Conservation (phyloP, 2,329 filamentous ascomycete species). For the Diaporthe vaccinii region DNA sequence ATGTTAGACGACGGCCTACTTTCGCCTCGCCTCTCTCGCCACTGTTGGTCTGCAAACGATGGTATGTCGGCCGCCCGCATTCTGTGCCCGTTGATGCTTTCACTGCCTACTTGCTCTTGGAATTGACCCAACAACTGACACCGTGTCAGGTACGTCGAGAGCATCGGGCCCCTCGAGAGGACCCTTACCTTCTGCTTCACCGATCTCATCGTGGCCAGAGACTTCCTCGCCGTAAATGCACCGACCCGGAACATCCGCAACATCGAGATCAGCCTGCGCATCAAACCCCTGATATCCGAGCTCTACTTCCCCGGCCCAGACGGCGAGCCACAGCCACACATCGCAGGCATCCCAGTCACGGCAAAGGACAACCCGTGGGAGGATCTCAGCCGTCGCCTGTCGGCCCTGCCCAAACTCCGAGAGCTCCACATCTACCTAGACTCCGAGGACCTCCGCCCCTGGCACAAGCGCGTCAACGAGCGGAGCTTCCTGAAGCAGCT, state of each 20-base stretch:
- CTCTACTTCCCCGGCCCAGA: constrained; percentile 45
- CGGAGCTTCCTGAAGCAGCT: constrained; percentile 46
- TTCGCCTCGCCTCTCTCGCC: constrained; percentile 42
- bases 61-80: constrained; percentile 42
- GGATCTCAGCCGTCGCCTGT: constrained; percentile 45
- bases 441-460: constrained; percentile 48
- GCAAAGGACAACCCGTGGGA: constrained; percentile 47
- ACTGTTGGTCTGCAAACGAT: constrained; percentile 47
- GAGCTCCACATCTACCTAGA: constrained; percentile 48
- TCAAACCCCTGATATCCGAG: constrained; percentile 46
- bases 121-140: neutral
- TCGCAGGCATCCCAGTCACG: constrained; percentile 41
- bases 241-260: constrained; percentile 41
- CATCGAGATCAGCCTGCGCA: constrained; percentile 47
- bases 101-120: neutral
- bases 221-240: constrained; percentile 45
- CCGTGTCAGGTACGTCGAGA: constrained; percentile 47
- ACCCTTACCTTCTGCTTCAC: constrained; percentile 49
- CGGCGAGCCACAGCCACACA: constrained; percentile 38
- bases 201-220: constrained; percentile 43
- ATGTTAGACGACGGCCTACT: neutral
- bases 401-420: constrained; percentile 42
- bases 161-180: constrained; percentile 44
- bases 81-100: neutral
- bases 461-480: constrained; percentile 49